Percentiles rank a stretch among this genome's conserved stretches.
Conservation (phyloP, 352 stramenopile species). For the Phytophthora tubulina region DNA sequence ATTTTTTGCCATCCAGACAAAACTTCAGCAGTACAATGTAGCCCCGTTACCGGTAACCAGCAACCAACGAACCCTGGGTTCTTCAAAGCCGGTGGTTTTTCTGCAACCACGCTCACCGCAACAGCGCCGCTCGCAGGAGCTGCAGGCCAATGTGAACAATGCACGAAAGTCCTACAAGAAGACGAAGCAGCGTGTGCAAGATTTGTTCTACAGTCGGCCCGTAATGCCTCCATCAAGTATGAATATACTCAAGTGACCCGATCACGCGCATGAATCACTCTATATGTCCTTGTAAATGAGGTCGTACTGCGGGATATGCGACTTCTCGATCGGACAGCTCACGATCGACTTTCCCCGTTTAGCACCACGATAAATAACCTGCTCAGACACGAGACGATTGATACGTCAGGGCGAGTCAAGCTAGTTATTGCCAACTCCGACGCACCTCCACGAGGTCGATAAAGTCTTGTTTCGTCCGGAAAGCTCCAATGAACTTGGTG, state of each 20-base stretch:
- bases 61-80: constrained; percentile 25
- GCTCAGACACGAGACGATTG: constrained; percentile 6
- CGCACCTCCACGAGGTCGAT: constrained; percentile 89
- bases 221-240: constrained; percentile 46
- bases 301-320: constrained; percentile 81
- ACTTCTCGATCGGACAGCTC: constrained; percentile 79
- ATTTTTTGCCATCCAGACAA: constrained; percentile 43
- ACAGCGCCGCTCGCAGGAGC: constrained; percentile 32
- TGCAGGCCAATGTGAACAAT: constrained; percentile 39
- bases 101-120: constrained; percentile 23
- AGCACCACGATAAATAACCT: constrained; percentile 88
- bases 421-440: background rate
- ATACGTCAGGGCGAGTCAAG: constrained; percentile 1
- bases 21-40: constrained; percentile 69
- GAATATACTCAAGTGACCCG: constrained; percentile 36
- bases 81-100: constrained; percentile 6
- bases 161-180: constrained; percentile 59
- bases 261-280: background rate
- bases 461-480: constrained; percentile 79
- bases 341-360: constrained; percentile 86
- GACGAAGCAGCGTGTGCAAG: constrained; percentile 66
- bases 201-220: constrained; percentile 63
- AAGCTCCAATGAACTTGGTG: constrained; percentile 90
- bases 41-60: constrained; percentile 4
- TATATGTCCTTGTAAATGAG: constrained; percentile 89